phyloP scores from a whole-genome alignment of 495 filamentous ascomycete species.

The Podospora tetraspora region DNA sequence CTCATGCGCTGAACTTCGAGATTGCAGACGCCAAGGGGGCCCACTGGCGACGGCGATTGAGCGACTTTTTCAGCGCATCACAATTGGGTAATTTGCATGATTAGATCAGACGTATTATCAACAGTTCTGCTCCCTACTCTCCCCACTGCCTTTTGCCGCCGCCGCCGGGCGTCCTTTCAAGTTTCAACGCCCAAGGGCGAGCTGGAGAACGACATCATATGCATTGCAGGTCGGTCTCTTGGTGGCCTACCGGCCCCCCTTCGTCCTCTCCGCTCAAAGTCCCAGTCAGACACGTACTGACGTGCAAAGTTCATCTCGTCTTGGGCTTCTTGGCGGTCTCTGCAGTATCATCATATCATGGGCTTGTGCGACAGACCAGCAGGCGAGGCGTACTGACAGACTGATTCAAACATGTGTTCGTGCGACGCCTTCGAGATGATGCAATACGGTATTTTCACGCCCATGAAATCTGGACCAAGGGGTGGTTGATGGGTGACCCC shows the following conservation, averaged over 20 bases:
- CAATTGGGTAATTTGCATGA: slow-evolving; percentile 16
- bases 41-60: slow-evolving; percentile 7
- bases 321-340: not conserved
- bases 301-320: not conserved
- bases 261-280: not conserved
- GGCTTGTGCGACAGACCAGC: not conserved
- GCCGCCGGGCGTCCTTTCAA: not conserved
- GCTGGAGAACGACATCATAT: not conserved
- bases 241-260: not conserved
- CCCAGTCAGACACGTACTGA: not conserved
- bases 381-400: not conserved
- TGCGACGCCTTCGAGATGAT: not conserved
- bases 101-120: slow-evolving; percentile 20
- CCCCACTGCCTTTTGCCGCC: not conserved
- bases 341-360: not conserved
- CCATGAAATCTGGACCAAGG: not conserved
- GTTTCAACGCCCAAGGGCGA: not conserved
- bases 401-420: not conserved
- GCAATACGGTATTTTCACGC: not conserved
- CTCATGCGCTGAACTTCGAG: slow-evolving; percentile 2
- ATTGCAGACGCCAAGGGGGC: slow-evolving; percentile 20
- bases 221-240: not conserved
- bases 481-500: not conserved
- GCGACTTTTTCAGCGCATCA: slow-evolving; percentile 8
- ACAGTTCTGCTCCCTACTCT: not conserved